Base-by-base conservation (phyloP, 2,329 filamentous ascomycete species). In the Clarireedia paspali region DNA sequence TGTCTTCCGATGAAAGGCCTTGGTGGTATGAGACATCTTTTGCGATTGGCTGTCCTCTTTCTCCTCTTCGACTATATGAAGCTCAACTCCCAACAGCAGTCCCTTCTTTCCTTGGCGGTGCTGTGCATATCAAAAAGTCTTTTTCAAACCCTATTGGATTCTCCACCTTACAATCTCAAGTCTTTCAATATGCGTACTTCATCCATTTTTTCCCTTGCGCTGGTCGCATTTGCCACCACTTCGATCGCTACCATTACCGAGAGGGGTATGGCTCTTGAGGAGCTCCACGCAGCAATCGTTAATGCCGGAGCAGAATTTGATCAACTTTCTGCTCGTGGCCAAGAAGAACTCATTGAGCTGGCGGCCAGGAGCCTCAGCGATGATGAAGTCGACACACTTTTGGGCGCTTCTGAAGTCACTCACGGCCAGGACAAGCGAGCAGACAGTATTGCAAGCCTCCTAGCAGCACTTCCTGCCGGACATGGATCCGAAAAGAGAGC, bases 171-270 rank as follows among this genome's bases (percentile, higher is more conserved):
- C 20, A 20, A 17, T n/a, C n/a, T 20, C 23, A 23, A 38, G n/a
- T 26, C 48, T 27, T 38, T 34, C 51, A 54, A 40, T 23, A 54
- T 54, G 51, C 51, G 44, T 48, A 54, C 20, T 48, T 44, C 47
- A 48, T 54, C 51, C 2, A 40, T 54, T 17, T 15, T 54, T 23
- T 54, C 44, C 24, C 44, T 54, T 39, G 51, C 51, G 51, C 51
- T 54, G 44, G 51, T 54, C 51, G 51, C 51, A 54, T 54, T 54
- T 5, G 51, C 44, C 23, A 17, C 44, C 23, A 54, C 51, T 46
- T 40, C 44, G 10, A 17, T 54, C 38, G 44, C 51, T 40, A 47
- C 51, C 6, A n/a, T 48, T 6, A 26, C 20, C 17, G 44, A 34
- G 30, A 27, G 51, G 14, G 50, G 42, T 3, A 53, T 53, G 50